Conservation (phyloP, 768 basidiomycete genomes). For the Lactarius sanguifluus region DNA sequence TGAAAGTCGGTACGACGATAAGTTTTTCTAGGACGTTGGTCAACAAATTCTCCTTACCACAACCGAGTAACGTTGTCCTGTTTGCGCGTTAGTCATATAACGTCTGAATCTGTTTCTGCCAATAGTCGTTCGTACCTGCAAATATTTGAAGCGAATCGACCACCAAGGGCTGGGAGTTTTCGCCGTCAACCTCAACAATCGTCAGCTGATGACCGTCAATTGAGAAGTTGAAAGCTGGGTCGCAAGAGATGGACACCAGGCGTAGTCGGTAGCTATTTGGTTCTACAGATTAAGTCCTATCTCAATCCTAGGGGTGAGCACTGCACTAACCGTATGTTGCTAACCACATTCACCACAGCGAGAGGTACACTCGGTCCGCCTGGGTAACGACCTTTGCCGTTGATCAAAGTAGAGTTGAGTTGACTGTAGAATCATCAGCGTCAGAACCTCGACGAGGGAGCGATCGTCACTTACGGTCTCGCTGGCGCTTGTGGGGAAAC, state of each 20-base stretch:
- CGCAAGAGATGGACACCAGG: conserved; percentile 20
- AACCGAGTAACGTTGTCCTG: conserved; percentile 35
- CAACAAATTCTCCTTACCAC: conserved; percentile 27
- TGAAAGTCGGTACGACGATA: neutral
- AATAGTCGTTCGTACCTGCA: conserved; percentile 23
- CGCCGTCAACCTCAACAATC: conserved; percentile 33
- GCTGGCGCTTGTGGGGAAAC: neutral
- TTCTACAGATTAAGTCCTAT: neutral
- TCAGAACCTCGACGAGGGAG: neutral
- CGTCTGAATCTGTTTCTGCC: too few species aligned
- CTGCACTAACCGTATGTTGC: conserved; percentile 13
- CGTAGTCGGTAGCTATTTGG: conserved; percentile 18
- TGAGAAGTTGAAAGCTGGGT: conserved; percentile 20
- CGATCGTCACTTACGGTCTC: neutral
- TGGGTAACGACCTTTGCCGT: conserved; percentile 24
- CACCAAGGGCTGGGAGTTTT: conserved; percentile 26
- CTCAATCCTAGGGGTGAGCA: neutral
- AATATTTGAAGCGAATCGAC: conserved; percentile 34
- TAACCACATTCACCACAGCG: conserved; percentile 21
- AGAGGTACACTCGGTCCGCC: conserved; percentile 16
- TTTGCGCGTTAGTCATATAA: neutral
- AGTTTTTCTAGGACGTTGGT: neutral
- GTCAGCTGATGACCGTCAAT: conserved; percentile 27
- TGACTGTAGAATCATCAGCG: conserved; percentile 14
- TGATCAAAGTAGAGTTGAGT: conserved; percentile 29